These are phyloP conservation scores for Jaltomata sinuosa DNA, from an alignment of 257 asterid genomes.

Conservation along the genomic window DNA sequence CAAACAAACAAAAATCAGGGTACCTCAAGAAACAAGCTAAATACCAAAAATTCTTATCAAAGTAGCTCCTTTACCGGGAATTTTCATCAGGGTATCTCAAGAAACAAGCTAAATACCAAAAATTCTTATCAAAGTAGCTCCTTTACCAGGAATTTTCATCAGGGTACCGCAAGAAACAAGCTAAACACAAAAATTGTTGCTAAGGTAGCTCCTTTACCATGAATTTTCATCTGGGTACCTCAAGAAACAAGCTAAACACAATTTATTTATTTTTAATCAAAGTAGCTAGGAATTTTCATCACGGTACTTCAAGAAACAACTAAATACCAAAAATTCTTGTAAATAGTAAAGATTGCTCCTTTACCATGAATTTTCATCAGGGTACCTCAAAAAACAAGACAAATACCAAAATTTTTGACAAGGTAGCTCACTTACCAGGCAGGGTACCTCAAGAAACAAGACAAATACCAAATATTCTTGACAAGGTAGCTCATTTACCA, in stretches of 20 bases:
- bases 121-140: fast-evolving
- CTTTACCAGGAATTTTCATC: neutral
- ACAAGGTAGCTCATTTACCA: neutral
- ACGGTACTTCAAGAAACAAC: neutral
- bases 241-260: neutral
- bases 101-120: neutral
- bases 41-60: too few species aligned
- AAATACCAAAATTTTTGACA: neutral
- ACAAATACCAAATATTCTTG: neutral
- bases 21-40: neutral
- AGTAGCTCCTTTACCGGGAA: neutral
- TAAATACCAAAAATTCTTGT: neutral
- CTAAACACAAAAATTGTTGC: neutral
- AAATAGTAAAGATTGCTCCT: neutral
- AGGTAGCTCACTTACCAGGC: neutral
- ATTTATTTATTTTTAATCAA: neutral
- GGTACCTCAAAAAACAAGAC: neutral
- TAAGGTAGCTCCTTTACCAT: neutral
- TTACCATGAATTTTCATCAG: neutral
- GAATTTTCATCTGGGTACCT: neutral
- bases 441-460: neutral
- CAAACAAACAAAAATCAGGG: neutral
- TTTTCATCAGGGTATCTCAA: neutral
- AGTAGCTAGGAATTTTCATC: neutral
- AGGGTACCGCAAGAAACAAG: neutral